Conservation (phyloP, 441 rosid genomes). For the Flueggea neowawraea region DNA sequence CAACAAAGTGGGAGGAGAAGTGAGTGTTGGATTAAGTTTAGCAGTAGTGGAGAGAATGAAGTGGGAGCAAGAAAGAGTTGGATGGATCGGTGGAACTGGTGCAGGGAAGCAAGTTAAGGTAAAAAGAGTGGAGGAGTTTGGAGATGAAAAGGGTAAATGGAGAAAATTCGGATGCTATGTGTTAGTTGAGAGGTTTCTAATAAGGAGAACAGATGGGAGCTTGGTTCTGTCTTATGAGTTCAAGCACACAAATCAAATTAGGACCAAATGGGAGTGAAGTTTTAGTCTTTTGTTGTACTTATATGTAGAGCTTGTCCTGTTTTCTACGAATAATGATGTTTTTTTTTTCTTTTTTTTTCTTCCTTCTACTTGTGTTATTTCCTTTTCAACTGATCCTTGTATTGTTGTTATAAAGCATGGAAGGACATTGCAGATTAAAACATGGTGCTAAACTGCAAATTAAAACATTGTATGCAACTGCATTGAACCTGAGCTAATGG, state of each 20-base stretch:
- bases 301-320: neutral
- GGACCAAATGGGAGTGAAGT: conserved; percentile 35
- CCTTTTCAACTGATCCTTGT: no score
- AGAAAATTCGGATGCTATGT: conserved; percentile 36
- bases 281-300: neutral
- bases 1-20: conserved; percentile 17
- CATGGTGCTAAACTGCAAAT: no score
- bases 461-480: no score
- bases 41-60: conserved; percentile 43
- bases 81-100: conserved; percentile 26
- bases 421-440: no score
- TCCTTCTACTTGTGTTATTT: no score
- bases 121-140: conserved; percentile 24
- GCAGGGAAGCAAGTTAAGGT: conserved; percentile 13
- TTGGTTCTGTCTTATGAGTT: conserved; percentile 26
- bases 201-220: conserved; percentile 44
- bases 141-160: conserved; percentile 26
- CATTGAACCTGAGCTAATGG: no score
- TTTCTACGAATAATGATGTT: neutral
- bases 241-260: conserved; percentile 26
- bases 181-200: conserved; percentile 41
- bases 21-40: conserved; percentile 28
- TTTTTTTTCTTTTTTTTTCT: neutral
- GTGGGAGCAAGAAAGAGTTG: conserved; percentile 40
- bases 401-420: no score